Evolutionary conservation across 345 rosid species (phyloP).

Genomic region (Citrus cavaleriei): DNA sequence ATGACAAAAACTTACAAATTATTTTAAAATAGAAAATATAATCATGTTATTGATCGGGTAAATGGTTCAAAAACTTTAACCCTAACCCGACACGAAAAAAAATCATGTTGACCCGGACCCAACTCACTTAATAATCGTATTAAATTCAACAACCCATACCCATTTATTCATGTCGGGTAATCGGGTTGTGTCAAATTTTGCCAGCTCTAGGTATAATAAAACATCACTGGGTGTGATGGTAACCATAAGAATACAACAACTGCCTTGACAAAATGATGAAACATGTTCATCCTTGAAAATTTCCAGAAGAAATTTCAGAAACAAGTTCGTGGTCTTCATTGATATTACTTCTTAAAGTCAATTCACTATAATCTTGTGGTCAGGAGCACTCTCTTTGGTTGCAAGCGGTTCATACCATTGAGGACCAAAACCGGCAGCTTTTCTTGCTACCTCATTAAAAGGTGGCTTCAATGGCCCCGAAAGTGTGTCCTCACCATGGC

Average conservation of each 20-base stretch:
- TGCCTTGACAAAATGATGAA: not conserved
- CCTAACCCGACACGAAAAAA: no score
- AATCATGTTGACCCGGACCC: no score
- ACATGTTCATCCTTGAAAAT: not conserved
- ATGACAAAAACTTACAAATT: no score
- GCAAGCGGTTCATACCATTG: conserved; percentile 88
- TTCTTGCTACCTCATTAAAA: conserved; percentile 77
- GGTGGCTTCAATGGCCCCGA: conserved; percentile 93
- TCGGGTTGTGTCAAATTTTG: no score
- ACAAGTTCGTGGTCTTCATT: not conserved
- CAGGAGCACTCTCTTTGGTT: conserved; percentile 32
- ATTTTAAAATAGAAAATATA: no score
- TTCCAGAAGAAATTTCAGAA: not conserved
- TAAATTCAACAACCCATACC: no score
- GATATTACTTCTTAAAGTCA: not conserved
- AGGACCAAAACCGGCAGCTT: conserved; percentile 88
- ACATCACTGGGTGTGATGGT: not conserved
- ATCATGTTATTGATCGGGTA: no score
- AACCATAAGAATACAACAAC: not conserved
- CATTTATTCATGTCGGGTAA: no score
- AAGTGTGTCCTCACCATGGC: conserved; percentile 59
- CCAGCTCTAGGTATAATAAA: no score
- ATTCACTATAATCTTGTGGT: not conserved
- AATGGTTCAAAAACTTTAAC: no score
- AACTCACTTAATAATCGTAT: no score